phyloP scores from a whole-genome alignment of 2,329 filamentous ascomycete genomes.

The Moelleriella libera region DNA sequence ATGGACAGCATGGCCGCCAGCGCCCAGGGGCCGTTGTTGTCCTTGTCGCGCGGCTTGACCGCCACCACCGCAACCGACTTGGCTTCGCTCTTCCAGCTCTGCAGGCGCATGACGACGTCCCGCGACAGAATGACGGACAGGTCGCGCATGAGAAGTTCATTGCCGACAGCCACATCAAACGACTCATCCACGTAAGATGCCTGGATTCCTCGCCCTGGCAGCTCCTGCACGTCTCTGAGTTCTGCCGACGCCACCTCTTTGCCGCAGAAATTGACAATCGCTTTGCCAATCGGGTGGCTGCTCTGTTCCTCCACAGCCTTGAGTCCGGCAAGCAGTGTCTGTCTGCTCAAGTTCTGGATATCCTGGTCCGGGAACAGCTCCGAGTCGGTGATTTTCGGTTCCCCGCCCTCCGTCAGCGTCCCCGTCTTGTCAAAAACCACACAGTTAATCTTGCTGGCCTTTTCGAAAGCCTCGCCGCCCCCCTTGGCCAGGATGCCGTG shows the following conservation, averaged over 20 bases:
- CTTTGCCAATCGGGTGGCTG: slow-evolving; percentile 61
- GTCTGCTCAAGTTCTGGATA: slow-evolving; percentile 10
- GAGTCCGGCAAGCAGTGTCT: slow-evolving; percentile 35
- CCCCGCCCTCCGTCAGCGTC: slow-evolving; percentile 60
- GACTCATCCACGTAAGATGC: slow-evolving; percentile 30
- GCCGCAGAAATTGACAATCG: slow-evolving; percentile 49
- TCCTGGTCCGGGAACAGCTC: slow-evolving; percentile 21
- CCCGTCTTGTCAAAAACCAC: slow-evolving; percentile 86
- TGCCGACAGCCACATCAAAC: slow-evolving; percentile 52
- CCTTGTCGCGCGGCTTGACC: slow-evolving; percentile 15
- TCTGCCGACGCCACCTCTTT: slow-evolving; percentile 15
- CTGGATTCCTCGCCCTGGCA: slow-evolving; percentile 58
- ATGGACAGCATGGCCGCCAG: slow-evolving; percentile 59
- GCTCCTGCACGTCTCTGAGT: slow-evolving; percentile 41
- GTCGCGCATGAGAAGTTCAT: slow-evolving; percentile 53
- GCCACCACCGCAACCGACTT: slow-evolving; percentile 51
- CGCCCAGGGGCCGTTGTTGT: slow-evolving; percentile 18
- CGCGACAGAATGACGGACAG: slow-evolving; percentile 24
- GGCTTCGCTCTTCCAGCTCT: slow-evolving; percentile 46
- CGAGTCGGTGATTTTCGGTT: slow-evolving; percentile 52
- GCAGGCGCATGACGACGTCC: slow-evolving; percentile 21
- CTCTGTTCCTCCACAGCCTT: slow-evolving; percentile 55
- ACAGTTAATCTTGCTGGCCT: slow-evolving; percentile 62
- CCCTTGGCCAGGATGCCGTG: slow-evolving; percentile 72
- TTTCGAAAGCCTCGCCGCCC: slow-evolving; percentile 75